Percentiles rank a stretch among this genome's conserved stretches.
Conservation (phyloP, 1,284 basidiomycete genomes). For the Sporisorium scitamineum region DNA sequence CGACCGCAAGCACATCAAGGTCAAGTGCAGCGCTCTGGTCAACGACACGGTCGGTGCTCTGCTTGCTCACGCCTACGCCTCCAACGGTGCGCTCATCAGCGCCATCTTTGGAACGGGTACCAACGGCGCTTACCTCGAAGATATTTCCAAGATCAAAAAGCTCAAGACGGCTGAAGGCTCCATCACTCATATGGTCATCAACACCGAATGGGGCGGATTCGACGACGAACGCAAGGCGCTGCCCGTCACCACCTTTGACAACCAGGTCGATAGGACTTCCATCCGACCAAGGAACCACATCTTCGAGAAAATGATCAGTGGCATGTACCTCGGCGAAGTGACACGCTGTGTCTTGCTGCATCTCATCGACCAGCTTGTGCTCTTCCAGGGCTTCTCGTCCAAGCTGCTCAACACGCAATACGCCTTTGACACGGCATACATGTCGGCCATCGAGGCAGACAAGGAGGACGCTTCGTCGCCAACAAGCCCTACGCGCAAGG, state of each 20-base stretch:
- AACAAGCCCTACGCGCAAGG: slow-evolving; percentile 70
- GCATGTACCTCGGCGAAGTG: slow-evolving; percentile 98
- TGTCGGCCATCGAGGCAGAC: slow-evolving; percentile 83
- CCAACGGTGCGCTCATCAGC: slow-evolving; percentile 84
- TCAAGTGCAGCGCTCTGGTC: slow-evolving; percentile 91
- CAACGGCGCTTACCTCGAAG: slow-evolving; percentile 95
- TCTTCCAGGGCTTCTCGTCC: slow-evolving; percentile 86
- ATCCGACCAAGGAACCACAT: slow-evolving; percentile 94
- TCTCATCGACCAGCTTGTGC: slow-evolving; percentile 79
- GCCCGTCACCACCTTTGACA: slow-evolving; percentile 92
- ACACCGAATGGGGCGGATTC: slow-evolving; percentile 82
- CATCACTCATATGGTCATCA: slow-evolving; percentile 82
- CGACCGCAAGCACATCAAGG: slow-evolving; percentile 91
- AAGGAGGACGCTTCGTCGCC: slow-evolving; percentile 37
- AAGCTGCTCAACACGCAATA: slow-evolving; percentile 85
- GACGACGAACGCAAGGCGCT: slow-evolving; percentile 78
- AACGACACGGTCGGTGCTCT: slow-evolving; percentile 95
- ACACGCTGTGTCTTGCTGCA: slow-evolving; percentile 86
- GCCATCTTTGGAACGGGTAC: slow-evolving; percentile 97
- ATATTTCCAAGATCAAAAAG: slow-evolving; percentile 85
- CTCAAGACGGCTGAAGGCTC: slow-evolving; percentile 45
- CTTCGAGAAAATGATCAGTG: slow-evolving; percentile 98
- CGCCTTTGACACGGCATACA: slow-evolving; percentile 90
- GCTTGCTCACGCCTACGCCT: slow-evolving; percentile 89
- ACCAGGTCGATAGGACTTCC: slow-evolving; percentile 88